Evolutionary conservation across 805 yeast genomes (phyloP), one percentile per base, ranked within the genome.

Genomic region (Candida parachauliodes): DNA sequence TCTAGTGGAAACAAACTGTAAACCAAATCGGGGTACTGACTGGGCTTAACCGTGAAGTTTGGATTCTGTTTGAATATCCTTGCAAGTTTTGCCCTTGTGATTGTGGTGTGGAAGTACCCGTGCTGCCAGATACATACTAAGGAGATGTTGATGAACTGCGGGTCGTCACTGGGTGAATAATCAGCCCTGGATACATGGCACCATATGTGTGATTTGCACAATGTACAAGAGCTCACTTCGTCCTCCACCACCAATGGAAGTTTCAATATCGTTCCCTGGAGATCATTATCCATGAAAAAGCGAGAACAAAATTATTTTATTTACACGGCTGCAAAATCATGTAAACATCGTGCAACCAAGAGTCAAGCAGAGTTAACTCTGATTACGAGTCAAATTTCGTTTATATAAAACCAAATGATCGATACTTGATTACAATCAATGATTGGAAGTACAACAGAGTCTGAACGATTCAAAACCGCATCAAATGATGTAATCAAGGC

Each of bases 161-260:
- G 42, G 27, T 36, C 43, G 12, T 29, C 32, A 21, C 36, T 32
- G 3, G 41, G 36, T 11, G 19, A 11, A 16, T 37, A 28, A 8
- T 33, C 36, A 8, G 45, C 43, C 29, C 21, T 26, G 8, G 40
- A 29, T 8, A 45, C 39, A 39, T 52, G 52, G 16, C 51, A 22
- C 42, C 48, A 56, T 11, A 55, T 30, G n/a, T 16, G 33, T 5
- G 52, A 34, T 7, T 29, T 39, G 26, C 48, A 44, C n/a, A 54
- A 44, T 25, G 42, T 17, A 11, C 32, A 30, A 14, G 34, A 35
- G 11, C 42, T 33, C 8, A 25, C 15, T 18, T 35, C 36, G 38
- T 55, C 55, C 29, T 49, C 54, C 3, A 56, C 48, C 4, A 32
- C 32, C 27, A 55, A 35, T 9, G 57, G 56, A 4, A 49, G 38